Conservation (phyloP, 2,329 filamentous ascomycete species). For the Fusarium sp. region DNA sequence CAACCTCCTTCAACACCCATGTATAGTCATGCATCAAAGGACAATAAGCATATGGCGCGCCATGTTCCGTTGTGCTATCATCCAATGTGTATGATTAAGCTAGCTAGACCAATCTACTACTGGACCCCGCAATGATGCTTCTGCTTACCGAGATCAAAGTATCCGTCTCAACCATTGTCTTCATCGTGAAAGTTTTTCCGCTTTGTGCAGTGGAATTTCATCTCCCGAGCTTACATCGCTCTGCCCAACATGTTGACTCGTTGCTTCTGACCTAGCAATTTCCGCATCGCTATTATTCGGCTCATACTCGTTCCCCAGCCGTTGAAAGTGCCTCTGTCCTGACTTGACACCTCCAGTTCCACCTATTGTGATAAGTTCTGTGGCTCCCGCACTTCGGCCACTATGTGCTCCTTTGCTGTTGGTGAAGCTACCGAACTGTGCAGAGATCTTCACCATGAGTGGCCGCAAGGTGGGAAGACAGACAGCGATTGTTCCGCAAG, state of each 20-base stretch:
- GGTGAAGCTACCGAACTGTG: constrained; percentile 18
- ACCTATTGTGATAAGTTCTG: constrained; percentile 25
- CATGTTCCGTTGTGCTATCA: neutral
- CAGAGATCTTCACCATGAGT: constrained; percentile 26
- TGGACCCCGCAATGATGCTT: neutral
- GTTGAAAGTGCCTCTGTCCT: constrained; percentile 17
- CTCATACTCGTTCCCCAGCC: constrained; percentile 12
- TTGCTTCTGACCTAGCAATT: neutral
- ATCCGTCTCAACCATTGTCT: neutral
- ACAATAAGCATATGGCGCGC: neutral
- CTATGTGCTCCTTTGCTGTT: neutral
- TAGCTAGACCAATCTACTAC: neutral
- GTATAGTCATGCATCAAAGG: neutral
- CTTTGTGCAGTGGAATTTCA: neutral
- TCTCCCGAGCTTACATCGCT: constrained; percentile 10
- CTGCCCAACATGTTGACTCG: neutral
- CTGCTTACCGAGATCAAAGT: neutral
- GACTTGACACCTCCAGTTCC: constrained; percentile 10
- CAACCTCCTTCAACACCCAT: neutral
- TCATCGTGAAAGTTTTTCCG: neutral
- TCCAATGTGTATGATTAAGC: neutral
- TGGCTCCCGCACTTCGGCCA: neutral
- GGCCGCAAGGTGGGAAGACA: constrained; percentile 29
- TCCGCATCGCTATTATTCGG: neutral
- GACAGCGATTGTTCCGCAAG: constrained; percentile 30